Percentiles rank a stretch among this genome's conserved stretches.
phyloP scores from a whole-genome alignment of 2,329 filamentous ascomycete genomes.

The Fusarium sp. region DNA sequence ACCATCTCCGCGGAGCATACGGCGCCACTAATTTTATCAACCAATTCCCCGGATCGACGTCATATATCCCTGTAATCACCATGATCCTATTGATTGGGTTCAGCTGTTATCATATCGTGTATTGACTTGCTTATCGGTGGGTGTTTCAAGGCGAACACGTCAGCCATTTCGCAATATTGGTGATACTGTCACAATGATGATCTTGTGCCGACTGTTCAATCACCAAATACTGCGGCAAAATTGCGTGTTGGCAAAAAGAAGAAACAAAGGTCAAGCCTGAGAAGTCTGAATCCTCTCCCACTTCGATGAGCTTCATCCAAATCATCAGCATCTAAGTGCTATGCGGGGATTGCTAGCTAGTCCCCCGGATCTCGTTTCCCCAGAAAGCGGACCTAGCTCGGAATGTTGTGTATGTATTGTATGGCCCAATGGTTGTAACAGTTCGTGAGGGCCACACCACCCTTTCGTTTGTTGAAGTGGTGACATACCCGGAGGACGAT shows the following conservation, averaged over 20 bases:
- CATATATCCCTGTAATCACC: slow-evolving; percentile 27
- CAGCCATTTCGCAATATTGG: slow-evolving; percentile 10
- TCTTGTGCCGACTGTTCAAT: neutral
- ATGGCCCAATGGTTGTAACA: neutral
- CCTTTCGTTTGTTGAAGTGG: slow-evolving; percentile 6
- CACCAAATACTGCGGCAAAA: neutral
- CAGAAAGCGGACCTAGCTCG: slow-evolving; percentile 30
- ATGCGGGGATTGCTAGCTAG: slow-evolving; percentile 31
- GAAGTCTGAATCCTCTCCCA: slow-evolving; percentile 5
- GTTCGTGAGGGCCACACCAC: slow-evolving; percentile 33
- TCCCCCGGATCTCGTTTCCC: slow-evolving; percentile 34
- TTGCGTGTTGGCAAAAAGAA: neutral
- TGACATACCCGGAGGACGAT: slow-evolving; percentile 6
- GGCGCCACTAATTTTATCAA: slow-evolving; percentile 21
- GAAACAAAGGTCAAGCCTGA: neutral
- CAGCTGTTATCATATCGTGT: slow-evolving; percentile 2
- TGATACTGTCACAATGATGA: neutral
- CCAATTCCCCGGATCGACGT: slow-evolving; percentile 32
- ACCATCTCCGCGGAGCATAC: slow-evolving; percentile 34
- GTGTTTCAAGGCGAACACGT: neutral
- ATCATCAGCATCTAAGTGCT: slow-evolving; percentile 11
- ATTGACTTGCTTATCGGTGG: slow-evolving; percentile 2
- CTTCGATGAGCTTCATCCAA: slow-evolving; percentile 4
- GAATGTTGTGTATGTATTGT: slow-evolving; percentile 8
- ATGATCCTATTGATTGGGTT: slow-evolving; percentile 4